phyloP scores from a whole-genome alignment of 2,329 filamentous ascomycete genomes.

The Xylogone sp. region DNA sequence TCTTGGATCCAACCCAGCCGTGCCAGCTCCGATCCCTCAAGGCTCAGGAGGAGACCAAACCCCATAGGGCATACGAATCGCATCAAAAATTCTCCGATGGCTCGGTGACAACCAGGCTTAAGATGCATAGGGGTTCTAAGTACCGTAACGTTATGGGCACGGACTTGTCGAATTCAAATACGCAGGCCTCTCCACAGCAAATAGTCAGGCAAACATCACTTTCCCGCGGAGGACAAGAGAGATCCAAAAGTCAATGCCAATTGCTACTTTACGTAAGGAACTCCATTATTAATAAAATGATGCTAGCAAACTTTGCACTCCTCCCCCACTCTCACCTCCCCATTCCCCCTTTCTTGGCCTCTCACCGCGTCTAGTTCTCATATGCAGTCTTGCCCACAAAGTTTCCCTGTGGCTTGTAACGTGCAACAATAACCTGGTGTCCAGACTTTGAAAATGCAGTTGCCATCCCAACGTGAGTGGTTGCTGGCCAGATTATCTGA shows the following conservation, averaged over 20 bases:
- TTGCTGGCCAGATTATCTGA: conserved; percentile 5
- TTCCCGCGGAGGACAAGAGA: background rate
- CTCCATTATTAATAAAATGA: too few species aligned
- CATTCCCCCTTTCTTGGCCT: background rate
- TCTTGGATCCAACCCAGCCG: background rate
- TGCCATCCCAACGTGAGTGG: conserved; percentile 6
- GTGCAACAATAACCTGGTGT: conserved; percentile 4
- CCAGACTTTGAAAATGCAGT: conserved; percentile 2
- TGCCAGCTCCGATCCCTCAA: background rate
- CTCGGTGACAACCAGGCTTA: background rate
- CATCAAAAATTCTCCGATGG: background rate
- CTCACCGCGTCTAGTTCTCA: background rate
- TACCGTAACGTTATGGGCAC: too few species aligned
- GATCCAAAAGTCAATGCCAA: background rate
- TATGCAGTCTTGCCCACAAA: background rate
- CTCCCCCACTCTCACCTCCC: background rate
- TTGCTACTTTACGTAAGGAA: too few species aligned
- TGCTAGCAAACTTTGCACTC: too few species aligned
- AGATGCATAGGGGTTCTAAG: background rate
- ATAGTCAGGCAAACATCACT: too few species aligned
- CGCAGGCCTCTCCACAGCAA: too few species aligned
- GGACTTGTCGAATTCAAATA: too few species aligned
- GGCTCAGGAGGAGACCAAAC: background rate
- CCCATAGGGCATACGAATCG: background rate
- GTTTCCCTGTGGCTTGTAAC: conserved; percentile 6